Percentiles rank a stretch among this genome's conserved stretches.
phyloP scores from a whole-genome alignment of 176 grass and related monocot genomes.

The Aechmea fasciata region DNA sequence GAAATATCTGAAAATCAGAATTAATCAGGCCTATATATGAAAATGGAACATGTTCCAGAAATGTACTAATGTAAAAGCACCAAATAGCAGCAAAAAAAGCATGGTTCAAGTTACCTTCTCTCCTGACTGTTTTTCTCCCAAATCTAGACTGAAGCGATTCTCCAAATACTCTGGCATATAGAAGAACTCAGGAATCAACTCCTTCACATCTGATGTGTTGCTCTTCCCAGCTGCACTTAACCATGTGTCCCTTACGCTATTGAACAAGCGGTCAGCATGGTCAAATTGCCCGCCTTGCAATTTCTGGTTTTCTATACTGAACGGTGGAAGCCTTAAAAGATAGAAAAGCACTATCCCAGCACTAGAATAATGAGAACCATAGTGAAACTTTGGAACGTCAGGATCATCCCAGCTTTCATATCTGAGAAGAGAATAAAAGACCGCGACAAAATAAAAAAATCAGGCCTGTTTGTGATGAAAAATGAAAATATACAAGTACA shows the following conservation, averaged over 20 bases:
- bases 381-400: constrained; percentile 98
- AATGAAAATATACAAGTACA: not conserved
- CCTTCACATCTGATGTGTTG: constrained; percentile 99
- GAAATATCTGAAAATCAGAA: too few species aligned
- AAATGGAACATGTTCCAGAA: too few species aligned
- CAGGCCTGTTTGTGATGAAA: not conserved
- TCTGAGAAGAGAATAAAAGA: constrained; percentile 32
- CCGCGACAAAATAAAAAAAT: not conserved
- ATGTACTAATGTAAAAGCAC: not conserved
- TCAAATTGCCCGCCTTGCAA: constrained; percentile 97
- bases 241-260: constrained; percentile 91
- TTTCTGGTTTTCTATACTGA: constrained; percentile 91
- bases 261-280: constrained; percentile 92
- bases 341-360: constrained; percentile 99
- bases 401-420: constrained; percentile 99
- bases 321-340: constrained; percentile 81
- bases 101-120: constrained; percentile 55
- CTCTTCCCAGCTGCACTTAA: constrained; percentile 87
- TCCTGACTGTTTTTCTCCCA: constrained; percentile 98
- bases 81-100: not conserved
- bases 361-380: constrained; percentile 98
- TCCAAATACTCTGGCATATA: constrained; percentile 99
- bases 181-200: constrained; percentile 98
- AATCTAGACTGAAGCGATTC: constrained; percentile 74
- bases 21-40: too few species aligned